Evolutionary conservation across 2,329 filamentous ascomycete species (phyloP).

Genomic region (Aspergillus ochraceoroseus): DNA sequence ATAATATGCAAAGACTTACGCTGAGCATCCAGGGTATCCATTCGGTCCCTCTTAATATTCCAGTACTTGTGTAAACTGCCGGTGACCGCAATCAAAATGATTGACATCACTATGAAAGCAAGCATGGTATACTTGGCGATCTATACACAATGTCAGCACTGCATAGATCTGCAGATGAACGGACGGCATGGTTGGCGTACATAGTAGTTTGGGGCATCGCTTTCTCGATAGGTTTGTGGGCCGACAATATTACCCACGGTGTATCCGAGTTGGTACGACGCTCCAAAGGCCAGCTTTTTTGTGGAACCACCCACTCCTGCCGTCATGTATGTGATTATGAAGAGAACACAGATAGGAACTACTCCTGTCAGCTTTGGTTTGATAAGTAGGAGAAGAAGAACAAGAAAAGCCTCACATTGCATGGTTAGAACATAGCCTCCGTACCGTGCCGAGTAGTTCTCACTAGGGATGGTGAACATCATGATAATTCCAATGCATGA

Average conservation of each 20-base stretch:
- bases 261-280: conserved; percentile 5
- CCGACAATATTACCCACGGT: conserved; percentile 32
- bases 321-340: conserved; percentile 4
- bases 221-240: conserved; percentile 34
- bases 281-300: conserved; percentile 4
- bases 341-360: conserved; percentile 3
- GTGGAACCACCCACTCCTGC: neutral
- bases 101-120: neutral
- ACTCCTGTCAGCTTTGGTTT: neutral
- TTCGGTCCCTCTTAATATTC: neutral
- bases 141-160: neutral
- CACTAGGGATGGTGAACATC: conserved; percentile 5
- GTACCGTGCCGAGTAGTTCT: neutral
- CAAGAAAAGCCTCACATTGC: neutral
- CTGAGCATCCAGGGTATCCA: neutral
- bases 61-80: neutral
- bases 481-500: conserved; percentile 3
- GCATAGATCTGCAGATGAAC: neutral
- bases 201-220: conserved; percentile 28
- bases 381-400: neutral
- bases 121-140: conserved; percentile 1
- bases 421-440: conserved; percentile 4
- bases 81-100: neutral
- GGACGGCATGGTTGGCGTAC: too few species aligned
- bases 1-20: neutral